Evolutionary conservation across 2,329 filamentous ascomycete species (phyloP), one percentile per base, ranked within the genome.

Genomic region (Taxawa tesnikishii): DNA sequence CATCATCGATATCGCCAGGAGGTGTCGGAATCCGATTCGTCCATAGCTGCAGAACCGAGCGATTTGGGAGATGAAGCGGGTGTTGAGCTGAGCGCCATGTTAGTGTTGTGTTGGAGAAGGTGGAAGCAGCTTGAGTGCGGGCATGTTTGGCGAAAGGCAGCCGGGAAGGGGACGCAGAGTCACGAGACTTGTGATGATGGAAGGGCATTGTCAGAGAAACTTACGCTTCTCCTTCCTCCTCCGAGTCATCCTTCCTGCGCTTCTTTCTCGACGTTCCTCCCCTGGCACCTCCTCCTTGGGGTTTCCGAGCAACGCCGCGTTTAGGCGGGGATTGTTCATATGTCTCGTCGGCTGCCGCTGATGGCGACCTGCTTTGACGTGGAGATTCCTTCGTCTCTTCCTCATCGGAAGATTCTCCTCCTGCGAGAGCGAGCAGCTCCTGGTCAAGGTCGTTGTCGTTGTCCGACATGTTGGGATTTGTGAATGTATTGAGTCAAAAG

Each of bases 401-500:
- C 43, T 70, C 67, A 41, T 67, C 65, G 31, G 63, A 67, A 38
- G 62, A 60, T 36, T 58, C 54, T 46, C 66, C 79, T 48, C 84
- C 90, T 33, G 87, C 90, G 43, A 96, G 76, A 50, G 83, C 87
- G 43, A 96, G 79, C 43, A 96, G 77, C 63, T 94, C 88, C 48
- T 88, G 85, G 54, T 96, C 88, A 44, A 94, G 72, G 36, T 63
- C 60, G 42, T 54, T 48, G 52, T 88, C 83, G n/a, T n/a, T n/a
- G n/a, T 23, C 19, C 35, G 83, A 80, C 85, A 94, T 93, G 49
- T 43, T 68, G 25, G n/a, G n/a, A n/a, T n/a, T n/a, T n/a, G n/a
- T n/a, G n/a, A n/a, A n/a, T n/a, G n/a, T n/a, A n/a, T n/a, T n/a
- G n/a, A n/a, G n/a, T n/a, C n/a, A n/a, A n/a, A n/a, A n/a, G n/a